Evolutionary conservation across 305 asterid genomes (phyloP).

Genomic region (Fraxinus xanthoxyloides): DNA sequence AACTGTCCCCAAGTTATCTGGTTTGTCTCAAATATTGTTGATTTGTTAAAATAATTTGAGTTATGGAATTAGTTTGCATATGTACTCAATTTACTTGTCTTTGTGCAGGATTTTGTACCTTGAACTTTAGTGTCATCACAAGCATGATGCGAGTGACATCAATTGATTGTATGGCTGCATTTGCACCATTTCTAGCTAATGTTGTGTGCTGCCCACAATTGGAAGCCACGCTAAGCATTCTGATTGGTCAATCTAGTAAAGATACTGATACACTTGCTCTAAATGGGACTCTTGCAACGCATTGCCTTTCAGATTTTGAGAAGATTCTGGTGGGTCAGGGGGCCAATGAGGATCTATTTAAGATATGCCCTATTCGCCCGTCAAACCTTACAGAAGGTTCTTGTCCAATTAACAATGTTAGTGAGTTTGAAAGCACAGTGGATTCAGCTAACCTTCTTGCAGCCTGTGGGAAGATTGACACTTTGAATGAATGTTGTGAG

Average conservation of each 20-base stretch:
- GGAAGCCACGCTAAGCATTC: constrained; percentile 80
- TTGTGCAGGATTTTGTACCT: constrained; percentile 59
- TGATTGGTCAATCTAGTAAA: constrained; percentile 84
- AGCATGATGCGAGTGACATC: constrained; percentile 72
- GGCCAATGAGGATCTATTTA: constrained; percentile 66
- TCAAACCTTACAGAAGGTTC: constrained; percentile 85
- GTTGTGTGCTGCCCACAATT: constrained; percentile 97
- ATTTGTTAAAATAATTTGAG: constrained; percentile 1
- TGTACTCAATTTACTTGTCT: constrained; percentile 6
- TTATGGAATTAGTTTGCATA: not conserved
- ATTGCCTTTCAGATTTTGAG: constrained; percentile 86
- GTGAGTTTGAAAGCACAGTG: constrained; percentile 70
- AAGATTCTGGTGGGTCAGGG: constrained; percentile 82
- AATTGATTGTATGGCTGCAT: constrained; percentile 81
- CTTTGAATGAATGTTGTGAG: constrained; percentile 86
- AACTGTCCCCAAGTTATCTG: constrained; percentile 83
- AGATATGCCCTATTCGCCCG: constrained; percentile 72
- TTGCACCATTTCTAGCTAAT: constrained; percentile 86
- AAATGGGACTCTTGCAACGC: constrained; percentile 61
- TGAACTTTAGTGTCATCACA: constrained; percentile 65
- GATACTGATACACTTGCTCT: constrained; percentile 62
- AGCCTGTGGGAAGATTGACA: constrained; percentile 76
- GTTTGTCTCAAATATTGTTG: constrained; percentile 39
- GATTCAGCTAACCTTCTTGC: constrained; percentile 74
- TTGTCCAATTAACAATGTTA: constrained; percentile 74